Conservation (phyloP, 2,329 filamentous ascomycete species). For the Lecanicillium sp. region DNA sequence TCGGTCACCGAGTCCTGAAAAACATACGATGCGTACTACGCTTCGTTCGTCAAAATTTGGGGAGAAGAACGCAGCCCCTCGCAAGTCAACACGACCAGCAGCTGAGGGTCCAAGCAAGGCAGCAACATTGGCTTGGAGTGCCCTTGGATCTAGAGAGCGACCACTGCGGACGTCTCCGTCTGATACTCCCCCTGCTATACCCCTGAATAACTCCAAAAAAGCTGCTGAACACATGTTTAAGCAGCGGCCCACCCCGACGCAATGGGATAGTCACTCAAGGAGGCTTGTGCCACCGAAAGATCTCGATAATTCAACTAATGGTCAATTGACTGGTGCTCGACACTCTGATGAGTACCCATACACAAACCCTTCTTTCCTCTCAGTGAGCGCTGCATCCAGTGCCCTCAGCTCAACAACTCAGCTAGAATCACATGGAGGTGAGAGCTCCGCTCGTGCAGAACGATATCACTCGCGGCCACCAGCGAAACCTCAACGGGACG, state of each 20-base stretch:
- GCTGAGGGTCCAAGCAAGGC: constrained; percentile 56
- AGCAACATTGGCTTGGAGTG: constrained; percentile 57
- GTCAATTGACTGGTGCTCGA: constrained; percentile 24
- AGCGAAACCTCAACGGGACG: constrained; percentile 9
- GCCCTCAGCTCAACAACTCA: constrained; percentile 36
- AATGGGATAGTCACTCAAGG: constrained; percentile 52
- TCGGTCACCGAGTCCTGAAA: constrained; percentile 53
- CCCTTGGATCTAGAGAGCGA: constrained; percentile 36
- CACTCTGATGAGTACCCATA: constrained; percentile 36
- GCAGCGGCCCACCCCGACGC: constrained; percentile 27
- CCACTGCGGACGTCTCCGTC: constrained; percentile 22
- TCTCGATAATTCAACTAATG: constrained; percentile 23
- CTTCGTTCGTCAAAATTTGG: constrained; percentile 43
- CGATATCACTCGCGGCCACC: not conserved
- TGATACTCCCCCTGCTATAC: constrained; percentile 19
- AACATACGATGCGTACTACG: constrained; percentile 57
- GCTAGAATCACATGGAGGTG: constrained; percentile 2
- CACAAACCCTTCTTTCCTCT: constrained; percentile 40
- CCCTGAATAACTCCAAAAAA: constrained; percentile 20
- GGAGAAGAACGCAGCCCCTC: constrained; percentile 37
- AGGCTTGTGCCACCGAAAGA: constrained; percentile 40
- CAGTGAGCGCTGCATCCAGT: constrained; percentile 51
- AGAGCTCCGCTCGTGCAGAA: not conserved
- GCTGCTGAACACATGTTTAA: constrained; percentile 29
- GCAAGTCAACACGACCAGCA: constrained; percentile 35